Evolutionary conservation across 306 rosid species (phyloP).

Genomic region (Mimosa bimucronata): DNA sequence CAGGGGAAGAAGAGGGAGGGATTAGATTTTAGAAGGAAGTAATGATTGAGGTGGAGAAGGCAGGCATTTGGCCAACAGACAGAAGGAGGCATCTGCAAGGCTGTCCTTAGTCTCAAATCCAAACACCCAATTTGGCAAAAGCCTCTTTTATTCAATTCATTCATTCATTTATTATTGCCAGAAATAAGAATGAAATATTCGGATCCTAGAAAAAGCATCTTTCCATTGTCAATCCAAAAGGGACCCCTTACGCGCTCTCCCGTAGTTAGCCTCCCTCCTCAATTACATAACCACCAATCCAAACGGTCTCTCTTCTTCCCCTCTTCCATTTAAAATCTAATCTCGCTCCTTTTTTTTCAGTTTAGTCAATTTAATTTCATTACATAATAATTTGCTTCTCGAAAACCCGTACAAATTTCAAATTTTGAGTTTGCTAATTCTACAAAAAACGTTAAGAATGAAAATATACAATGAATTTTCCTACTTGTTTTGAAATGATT

Average conservation of each 20-base stretch:
- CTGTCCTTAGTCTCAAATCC: neutral
- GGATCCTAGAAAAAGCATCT: constrained; percentile 27
- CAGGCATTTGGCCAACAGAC: neutral
- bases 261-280: neutral
- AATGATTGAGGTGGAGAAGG: neutral
- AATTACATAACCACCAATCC: constrained; percentile 40
- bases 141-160: neutral
- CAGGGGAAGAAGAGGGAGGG: neutral
- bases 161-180: neutral
- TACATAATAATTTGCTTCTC: too few relatives aligned
- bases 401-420: too few relatives aligned
- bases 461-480: too few relatives aligned
- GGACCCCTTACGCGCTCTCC: constrained; percentile 39
- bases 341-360: too few relatives aligned
- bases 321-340: neutral
- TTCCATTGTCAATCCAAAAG: constrained; percentile 28
- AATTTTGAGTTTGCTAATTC: too few relatives aligned
- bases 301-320: constrained; percentile 32
- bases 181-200: constrained; percentile 17
- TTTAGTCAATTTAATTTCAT: too few relatives aligned
- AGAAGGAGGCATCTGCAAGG: neutral
- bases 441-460: too few relatives aligned
- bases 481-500: too few relatives aligned
- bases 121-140: neutral
- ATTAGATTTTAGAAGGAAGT: neutral